Percentiles rank a stretch among this genome's conserved stretches.
phyloP scores from a whole-genome alignment of 371 early-diverging fungal species.

The Massospora cicadina region DNA sequence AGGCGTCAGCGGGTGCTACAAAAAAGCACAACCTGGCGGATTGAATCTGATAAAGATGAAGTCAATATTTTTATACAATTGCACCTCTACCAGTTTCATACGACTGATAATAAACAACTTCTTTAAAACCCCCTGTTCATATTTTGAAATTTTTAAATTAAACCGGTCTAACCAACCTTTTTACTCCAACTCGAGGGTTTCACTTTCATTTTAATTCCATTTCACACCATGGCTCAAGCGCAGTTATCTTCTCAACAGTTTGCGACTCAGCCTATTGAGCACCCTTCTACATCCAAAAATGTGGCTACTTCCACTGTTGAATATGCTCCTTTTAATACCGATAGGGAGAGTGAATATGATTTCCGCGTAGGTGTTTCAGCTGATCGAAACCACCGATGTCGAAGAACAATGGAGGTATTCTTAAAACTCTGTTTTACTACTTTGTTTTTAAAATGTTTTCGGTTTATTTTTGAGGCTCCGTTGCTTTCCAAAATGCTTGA shows the following conservation, averaged over 20 bases:
- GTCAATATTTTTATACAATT: too few species aligned
- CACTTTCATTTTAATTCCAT: too few species aligned
- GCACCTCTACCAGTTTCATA: too few species aligned
- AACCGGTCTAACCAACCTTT: too few species aligned
- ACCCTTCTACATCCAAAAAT: background rate
- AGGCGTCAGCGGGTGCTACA: too few species aligned
- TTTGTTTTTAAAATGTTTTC: background rate
- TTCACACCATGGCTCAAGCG: background rate
- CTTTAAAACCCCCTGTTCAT: too few species aligned
- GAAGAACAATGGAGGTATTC: conserved; percentile 85
- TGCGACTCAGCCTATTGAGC: background rate
- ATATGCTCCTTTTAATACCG: conserved; percentile 5
- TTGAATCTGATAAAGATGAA: too few species aligned
- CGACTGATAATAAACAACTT: too few species aligned
- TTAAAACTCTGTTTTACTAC: conserved; percentile 12
- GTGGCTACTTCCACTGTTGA: background rate
- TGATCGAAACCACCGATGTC: conserved; percentile 72
- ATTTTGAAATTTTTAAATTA: too few species aligned
- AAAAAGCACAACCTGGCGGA: too few species aligned
- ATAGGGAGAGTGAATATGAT: conserved; percentile 5
- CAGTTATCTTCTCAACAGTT: background rate
- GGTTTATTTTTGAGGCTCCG: background rate
- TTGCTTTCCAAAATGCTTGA: conserved; percentile 16
- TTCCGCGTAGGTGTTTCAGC: conserved; percentile 59
- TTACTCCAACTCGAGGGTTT: too few species aligned